Percentiles rank a stretch among this genome's conserved stretches.
Evolutionary conservation across 2,329 filamentous ascomycete species (phyloP).

Genomic region (Colletotrichum aenigma): DNA sequence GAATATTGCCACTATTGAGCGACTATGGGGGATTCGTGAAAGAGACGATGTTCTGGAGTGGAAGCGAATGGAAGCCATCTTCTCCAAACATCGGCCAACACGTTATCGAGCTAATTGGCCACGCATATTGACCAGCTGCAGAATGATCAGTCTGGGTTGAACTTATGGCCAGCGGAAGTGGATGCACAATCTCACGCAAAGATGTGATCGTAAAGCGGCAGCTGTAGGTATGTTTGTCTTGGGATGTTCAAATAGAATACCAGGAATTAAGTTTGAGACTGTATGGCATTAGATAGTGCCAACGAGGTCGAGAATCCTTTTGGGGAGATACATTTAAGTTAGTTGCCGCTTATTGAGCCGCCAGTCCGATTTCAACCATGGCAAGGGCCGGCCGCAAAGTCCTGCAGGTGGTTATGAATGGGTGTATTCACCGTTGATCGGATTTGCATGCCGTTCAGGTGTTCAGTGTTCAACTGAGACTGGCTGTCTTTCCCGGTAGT

Average conservation of each 20-base stretch:
- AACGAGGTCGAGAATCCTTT: background rate
- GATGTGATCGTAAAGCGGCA: background rate
- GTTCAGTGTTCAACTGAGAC: background rate
- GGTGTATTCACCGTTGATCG: background rate
- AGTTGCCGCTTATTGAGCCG: background rate
- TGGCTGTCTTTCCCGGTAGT: background rate
- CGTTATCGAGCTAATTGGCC: background rate
- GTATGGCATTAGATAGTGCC: background rate
- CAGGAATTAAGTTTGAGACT: background rate
- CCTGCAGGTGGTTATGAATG: background rate
- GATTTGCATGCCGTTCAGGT: background rate
- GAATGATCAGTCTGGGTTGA: background rate
- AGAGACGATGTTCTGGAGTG: background rate
- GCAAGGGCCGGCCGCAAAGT: background rate
- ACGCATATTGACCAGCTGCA: background rate
- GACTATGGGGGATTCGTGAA: background rate
- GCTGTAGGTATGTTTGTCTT: background rate
- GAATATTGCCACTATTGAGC: background rate
- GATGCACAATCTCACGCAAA: background rate
- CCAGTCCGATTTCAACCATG: background rate
- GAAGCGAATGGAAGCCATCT: background rate
- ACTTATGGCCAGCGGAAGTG: background rate
- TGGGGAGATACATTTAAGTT: background rate
- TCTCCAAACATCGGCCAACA: background rate
- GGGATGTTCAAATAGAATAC: background rate